These are phyloP conservation scores for Clarireedia homoeocarpa DNA, from an alignment of 2,329 filamentous ascomycete species.

Conservation along the genomic window DNA sequence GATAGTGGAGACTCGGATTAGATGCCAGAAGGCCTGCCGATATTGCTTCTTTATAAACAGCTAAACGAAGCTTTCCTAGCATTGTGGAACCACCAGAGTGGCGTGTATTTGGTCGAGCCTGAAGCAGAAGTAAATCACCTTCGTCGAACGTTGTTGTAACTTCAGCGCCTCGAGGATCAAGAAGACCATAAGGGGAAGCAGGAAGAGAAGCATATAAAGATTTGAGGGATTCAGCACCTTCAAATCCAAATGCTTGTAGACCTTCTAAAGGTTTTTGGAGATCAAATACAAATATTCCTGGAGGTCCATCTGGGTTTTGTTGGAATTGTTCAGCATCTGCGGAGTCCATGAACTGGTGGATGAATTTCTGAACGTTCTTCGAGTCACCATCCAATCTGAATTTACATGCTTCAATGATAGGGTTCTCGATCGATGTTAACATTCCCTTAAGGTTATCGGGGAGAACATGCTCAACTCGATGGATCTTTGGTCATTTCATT, in stretches of 20 bases:
- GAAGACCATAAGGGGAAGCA: neutral
- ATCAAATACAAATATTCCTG: constrained; percentile 72
- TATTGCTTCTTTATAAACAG: constrained; percentile 25
- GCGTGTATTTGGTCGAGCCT: constrained; percentile 60
- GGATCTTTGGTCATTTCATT: constrained; percentile 45
- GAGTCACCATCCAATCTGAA: constrained; percentile 50
- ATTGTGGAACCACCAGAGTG: constrained; percentile 65
- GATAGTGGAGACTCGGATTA: constrained; percentile 50
- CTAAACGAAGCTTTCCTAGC: constrained; percentile 28
- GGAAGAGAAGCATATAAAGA: constrained; percentile 17
- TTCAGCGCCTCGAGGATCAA: constrained; percentile 25
- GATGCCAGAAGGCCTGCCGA: constrained; percentile 19
- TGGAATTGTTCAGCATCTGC: constrained; percentile 49
- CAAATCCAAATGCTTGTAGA: constrained; percentile 69
- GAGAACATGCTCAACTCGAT: constrained; percentile 54
- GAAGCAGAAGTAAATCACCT: constrained; percentile 74
- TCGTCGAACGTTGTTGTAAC: constrained; percentile 37
- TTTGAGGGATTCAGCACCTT: constrained; percentile 49
- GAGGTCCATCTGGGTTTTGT: constrained; percentile 67
- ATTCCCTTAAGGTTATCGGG: constrained; percentile 61
- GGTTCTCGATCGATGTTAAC: constrained; percentile 61
- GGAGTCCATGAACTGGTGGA: constrained; percentile 63
- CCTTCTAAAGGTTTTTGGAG: constrained; percentile 66
- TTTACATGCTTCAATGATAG: constrained; percentile 68
- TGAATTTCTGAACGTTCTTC: constrained; percentile 50